Conservation (phyloP, 306 rosid species). For the Cucumis hystrix region DNA sequence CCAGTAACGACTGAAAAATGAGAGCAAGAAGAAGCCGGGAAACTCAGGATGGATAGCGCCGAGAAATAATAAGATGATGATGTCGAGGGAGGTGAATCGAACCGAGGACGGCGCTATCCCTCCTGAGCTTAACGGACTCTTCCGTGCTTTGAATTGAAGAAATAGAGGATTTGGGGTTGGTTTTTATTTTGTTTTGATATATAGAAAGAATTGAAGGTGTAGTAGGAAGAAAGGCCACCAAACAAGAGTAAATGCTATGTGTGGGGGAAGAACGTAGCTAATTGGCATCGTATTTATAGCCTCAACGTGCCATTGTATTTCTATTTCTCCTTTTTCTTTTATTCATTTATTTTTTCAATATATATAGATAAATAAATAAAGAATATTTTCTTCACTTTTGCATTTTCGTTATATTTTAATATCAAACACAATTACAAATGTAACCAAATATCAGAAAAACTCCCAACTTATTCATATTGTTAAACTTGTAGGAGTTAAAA, state of each 20-base stretch:
- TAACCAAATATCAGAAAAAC: too few species aligned
- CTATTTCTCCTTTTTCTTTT: background rate
- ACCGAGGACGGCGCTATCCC: slow-evolving; percentile 65
- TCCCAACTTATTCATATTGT: too few species aligned
- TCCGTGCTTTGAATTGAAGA: background rate
- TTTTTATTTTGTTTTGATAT: background rate
- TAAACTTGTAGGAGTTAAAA: too few species aligned
- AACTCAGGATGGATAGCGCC: slow-evolving; percentile 95
- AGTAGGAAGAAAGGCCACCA: background rate
- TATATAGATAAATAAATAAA: background rate
- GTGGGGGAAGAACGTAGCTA: background rate
- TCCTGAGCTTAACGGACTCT: slow-evolving; percentile 85
- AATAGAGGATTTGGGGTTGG: background rate
- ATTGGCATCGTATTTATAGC: background rate
- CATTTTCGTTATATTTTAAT: too few species aligned
- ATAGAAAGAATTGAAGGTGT: background rate
- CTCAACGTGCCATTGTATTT: background rate
- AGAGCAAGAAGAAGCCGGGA: slow-evolving; percentile 55
- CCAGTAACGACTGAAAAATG: background rate
- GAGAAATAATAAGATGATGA: background rate
- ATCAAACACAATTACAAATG: too few species aligned
- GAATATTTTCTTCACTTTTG: too few species aligned
- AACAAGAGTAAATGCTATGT: background rate
- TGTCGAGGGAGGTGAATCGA: background rate
- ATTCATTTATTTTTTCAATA: background rate